Evolutionary conservation across 805 yeast species (phyloP).

Genomic region (Pichia thaimueangensis): DNA sequence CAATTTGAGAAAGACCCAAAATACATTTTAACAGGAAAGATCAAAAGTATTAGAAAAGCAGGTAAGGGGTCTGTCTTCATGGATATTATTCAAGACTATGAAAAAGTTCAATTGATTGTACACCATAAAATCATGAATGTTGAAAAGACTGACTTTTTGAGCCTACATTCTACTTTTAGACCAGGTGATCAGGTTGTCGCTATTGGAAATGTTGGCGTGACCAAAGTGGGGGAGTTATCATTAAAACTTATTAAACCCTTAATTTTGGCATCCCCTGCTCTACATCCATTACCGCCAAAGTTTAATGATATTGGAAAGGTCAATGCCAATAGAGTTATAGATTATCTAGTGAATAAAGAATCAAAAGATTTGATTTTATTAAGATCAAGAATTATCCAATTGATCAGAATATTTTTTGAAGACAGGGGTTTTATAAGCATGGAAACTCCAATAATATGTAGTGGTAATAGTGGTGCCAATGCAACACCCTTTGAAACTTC

Average conservation of each 20-base stretch:
- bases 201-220: constrained; percentile 65
- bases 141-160: constrained; percentile 36
- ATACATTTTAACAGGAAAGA: constrained; percentile 46
- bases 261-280: constrained; percentile 56
- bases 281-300: constrained; percentile 63
- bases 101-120: constrained; percentile 55
- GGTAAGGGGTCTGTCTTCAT: constrained; percentile 66
- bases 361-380: constrained; percentile 42
- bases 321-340: constrained; percentile 63
- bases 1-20: constrained; percentile 19
- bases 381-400: constrained; percentile 48
- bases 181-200: constrained; percentile 70
- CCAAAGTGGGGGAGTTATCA: constrained; percentile 75
- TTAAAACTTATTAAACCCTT: constrained; percentile 50
- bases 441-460: constrained; percentile 76
- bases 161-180: constrained; percentile 38
- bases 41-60: constrained; percentile 50
- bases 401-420: constrained; percentile 53
- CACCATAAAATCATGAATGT: constrained; percentile 43
- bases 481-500: constrained; percentile 79
- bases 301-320: constrained; percentile 50
- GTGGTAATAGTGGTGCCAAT: constrained; percentile 74
- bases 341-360: constrained; percentile 55
- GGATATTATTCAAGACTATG: constrained; percentile 58
- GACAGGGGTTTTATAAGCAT: constrained; percentile 65